Evolutionary conservation across 805 yeast species (phyloP), one percentile per base, ranked within the genome.

Genomic region (Ogataea nonfermentans): DNA sequence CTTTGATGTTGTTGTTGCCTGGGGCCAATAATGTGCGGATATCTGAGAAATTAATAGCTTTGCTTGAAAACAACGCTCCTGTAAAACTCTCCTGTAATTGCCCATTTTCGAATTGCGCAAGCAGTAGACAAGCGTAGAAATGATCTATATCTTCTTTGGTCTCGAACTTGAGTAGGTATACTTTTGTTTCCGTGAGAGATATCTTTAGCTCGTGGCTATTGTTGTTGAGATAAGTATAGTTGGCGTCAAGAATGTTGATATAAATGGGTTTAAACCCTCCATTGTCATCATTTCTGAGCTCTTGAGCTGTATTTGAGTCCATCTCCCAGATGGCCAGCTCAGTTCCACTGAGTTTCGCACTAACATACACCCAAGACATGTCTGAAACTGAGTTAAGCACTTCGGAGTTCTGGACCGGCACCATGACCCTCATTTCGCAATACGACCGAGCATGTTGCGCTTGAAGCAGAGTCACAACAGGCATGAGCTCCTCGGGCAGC

Each of bases 381-480:
- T 34, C 40, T 15, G 32, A 26, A 19, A 22, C 29, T 5, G 49
- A 23, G 15, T 12, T 22, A 11, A n/a, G 23, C 11, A 19, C 29
- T n/a, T 35, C 43, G 2, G 38, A 27, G 10, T 40, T 47, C n/a
- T 30, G 28, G 17, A 43, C 20, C 7, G 57, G 61, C n/a, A 59
- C 54, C 32, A 51, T 51, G 11, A 53, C 58, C 35, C 35, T 42
- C 50, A 52, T 47, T 44, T 70, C 75, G 31, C 66, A 69, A 58
- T 87, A 86, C 6, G 76, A 68, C 33, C 95, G 70, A 16, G 78
- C 70, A 46, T 78, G 77, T 55, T 87, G 95, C 13, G 89, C 79
- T 32, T 76, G 74, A 40, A 84, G 67, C 48, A 87, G 68, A 14
- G 86, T 80, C 26, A 86, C 74, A 9, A 84, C 72, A 0, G 95